Evolutionary conservation across 305 asterid species (phyloP).

Genomic region (Solanum aculeatissimum): DNA sequence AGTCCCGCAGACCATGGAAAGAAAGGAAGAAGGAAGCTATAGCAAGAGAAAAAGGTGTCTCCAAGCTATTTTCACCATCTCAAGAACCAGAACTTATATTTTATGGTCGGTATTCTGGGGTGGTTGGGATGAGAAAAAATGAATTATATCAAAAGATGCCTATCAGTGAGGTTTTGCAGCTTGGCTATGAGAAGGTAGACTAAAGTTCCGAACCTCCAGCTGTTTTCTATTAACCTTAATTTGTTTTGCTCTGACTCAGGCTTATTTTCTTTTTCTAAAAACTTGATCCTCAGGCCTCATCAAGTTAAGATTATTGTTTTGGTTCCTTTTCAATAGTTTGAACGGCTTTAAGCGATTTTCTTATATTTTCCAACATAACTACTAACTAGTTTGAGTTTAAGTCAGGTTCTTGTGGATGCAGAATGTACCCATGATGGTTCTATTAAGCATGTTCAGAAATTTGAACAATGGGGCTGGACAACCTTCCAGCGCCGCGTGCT

Average conservation of each 20-base stretch:
- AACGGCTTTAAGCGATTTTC: not conserved
- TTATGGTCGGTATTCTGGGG: constrained; percentile 71
- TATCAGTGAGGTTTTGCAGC: constrained; percentile 23
- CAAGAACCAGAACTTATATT: constrained; percentile 78
- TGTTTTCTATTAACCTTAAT: not conserved
- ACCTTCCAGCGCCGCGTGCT: constrained; percentile 84
- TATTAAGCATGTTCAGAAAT: constrained; percentile 77
- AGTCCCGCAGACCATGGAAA: constrained; percentile 64
- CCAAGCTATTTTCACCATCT: constrained; percentile 19
- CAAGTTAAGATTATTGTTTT: not conserved
- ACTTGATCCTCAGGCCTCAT: not conserved
- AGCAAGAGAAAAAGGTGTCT: constrained; percentile 26
- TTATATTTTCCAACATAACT: not conserved
- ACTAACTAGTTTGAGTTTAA: constrained; percentile 15
- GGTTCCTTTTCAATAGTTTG: not conserved
- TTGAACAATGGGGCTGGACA: constrained; percentile 97
- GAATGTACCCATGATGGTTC: constrained; percentile 99
- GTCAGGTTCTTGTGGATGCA: constrained; percentile 92
- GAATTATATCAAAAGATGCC: constrained; percentile 27
- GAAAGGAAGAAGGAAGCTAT: constrained; percentile 65
- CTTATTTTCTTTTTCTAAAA: not conserved
- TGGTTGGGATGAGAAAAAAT: constrained; percentile 53
- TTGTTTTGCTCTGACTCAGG: not conserved
- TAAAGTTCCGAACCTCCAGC: not conserved
- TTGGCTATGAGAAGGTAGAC: constrained; percentile 79